Evolutionary conservation across 148 eudicot species (phyloP).

Genomic region (Salicornia ramosissima): DNA sequence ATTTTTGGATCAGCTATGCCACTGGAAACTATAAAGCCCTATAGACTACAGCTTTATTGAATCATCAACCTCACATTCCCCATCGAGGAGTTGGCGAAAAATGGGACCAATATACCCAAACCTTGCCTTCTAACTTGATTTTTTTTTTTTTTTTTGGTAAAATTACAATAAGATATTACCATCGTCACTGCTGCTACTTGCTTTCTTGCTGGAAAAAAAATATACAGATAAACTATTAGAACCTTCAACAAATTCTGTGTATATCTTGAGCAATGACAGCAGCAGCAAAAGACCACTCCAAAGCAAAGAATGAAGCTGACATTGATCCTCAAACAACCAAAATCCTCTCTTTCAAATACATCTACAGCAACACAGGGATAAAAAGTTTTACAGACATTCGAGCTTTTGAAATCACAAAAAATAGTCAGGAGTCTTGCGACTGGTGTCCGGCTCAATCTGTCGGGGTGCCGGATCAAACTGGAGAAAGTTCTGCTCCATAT

Average conservation of each 20-base stretch:
- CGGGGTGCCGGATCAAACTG: slow-evolving; percentile 90
- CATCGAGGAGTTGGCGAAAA: slow-evolving; percentile 18
- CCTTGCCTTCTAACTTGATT: slow-evolving; percentile 21
- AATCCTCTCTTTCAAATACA: slow-evolving; percentile 32
- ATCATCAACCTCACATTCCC: slow-evolving; percentile 15
- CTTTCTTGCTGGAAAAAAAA: slow-evolving; percentile 16
- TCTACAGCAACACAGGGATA: slow-evolving; percentile 38
- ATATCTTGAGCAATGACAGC: slow-evolving; percentile 11
- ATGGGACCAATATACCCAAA: slow-evolving; percentile 14
- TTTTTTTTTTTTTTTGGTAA: too few relatives aligned
- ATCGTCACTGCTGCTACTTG: slow-evolving; percentile 24
- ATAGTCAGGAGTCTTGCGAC: slow-evolving; percentile 88
- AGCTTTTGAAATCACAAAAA: slow-evolving; percentile 53
- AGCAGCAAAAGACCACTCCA: slow-evolving; percentile 40
- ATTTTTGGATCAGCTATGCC: slow-evolving; percentile 17
- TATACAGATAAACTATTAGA: slow-evolving; percentile 33
- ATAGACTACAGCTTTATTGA: slow-evolving; percentile 11
- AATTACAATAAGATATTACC: slow-evolving; percentile 20
- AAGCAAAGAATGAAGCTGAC: slow-evolving; percentile 40
- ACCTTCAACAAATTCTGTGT: not conserved
- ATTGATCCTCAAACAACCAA: slow-evolving; percentile 34
- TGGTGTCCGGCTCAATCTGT: slow-evolving; percentile 87
- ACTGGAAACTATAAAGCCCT: slow-evolving; percentile 11
- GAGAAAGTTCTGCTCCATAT: slow-evolving; percentile 89
- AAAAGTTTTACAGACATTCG: slow-evolving; percentile 29